Base-by-base conservation (phyloP, 2,329 filamentous ascomycete genomes). In the Alternaria brassicicola region DNA sequence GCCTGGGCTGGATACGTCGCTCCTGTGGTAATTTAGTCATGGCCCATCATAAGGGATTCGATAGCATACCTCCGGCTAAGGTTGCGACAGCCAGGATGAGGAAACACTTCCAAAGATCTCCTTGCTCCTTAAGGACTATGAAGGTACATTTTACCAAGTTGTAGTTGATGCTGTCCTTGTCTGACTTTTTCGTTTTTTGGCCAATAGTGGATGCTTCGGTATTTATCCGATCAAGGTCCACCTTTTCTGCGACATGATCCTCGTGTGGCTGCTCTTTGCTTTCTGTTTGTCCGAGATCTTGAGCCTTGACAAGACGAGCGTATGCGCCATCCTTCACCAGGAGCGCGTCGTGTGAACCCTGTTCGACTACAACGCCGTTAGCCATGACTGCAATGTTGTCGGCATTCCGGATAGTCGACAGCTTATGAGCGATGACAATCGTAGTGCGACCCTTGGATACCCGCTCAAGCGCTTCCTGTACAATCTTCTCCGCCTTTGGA, bases 301-400 rank as follows among this genome's bases (percentile, higher is more conserved):
- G 83, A 15, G 80, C 78, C 19, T 72, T 73, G 3, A 85, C 82
- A 12, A 99, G 86, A 54, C 88, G 89, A 77, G 85, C 56, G 77
- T 98, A 99, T 7, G 92, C 89, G n/a, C 87, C 89, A 62, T 86
- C 81, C 58, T 79, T 83, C 66, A 88, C 87, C 2, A 98, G 80
- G 9, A 99, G 84, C 12, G 90, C 83, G 57, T 93, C 86, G 73
- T 98, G 94, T 0, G 86, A 93, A 47, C 95, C 95, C 78, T 97
- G 93, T 77, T 99, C 95, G 13, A 96, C 83, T 54, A 99, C 94
- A 19, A 83, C 79, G 7, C 94, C 94, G 57, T 88, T 78, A 9
- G 88, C 84, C 88, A 99, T 93, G 65, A 97, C 93, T 19, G 96
- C 91, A 67, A 99, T 98, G 71, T 96, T 97, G 76, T 98, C 90